A percentile compares a stretch with the other conserved stretches of the same genome.
These are phyloP conservation scores for Maudiozyma serrabonitensis DNA, from an alignment of 805 yeast species.

Conservation along the genomic window DNA sequence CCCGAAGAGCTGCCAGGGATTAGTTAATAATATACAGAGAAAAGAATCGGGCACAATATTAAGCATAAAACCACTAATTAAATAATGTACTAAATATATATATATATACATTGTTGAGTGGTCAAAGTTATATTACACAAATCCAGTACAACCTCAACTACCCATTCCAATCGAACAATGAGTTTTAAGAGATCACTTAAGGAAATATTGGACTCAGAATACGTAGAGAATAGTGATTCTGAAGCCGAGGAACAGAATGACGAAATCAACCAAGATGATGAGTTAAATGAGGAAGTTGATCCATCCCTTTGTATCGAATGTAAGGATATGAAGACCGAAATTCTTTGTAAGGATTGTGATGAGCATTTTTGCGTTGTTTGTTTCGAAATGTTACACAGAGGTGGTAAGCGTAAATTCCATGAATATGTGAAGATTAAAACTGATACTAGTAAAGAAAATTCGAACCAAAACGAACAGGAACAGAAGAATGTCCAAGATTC, in stretches of 20 bases:
- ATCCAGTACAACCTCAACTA: too few relatives aligned
- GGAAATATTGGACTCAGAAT: slow-evolving; percentile 33
- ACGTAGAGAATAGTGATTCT: slow-evolving; percentile 24
- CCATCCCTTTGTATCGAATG: slow-evolving; percentile 55
- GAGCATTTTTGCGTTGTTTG: slow-evolving; percentile 66
- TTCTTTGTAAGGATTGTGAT: slow-evolving; percentile 51
- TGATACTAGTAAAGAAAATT: slow-evolving; percentile 6
- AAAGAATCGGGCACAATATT: too few relatives aligned
- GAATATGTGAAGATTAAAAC: slow-evolving; percentile 21
- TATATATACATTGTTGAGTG: too few relatives aligned
- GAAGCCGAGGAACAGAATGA: slow-evolving; percentile 15
- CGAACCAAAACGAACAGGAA: slow-evolving; percentile 17
- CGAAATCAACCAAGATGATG: slow-evolving; percentile 20
- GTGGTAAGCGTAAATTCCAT: slow-evolving; percentile 51
- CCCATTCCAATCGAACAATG: slow-evolving; percentile 4
- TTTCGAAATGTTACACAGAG: slow-evolving; percentile 56
- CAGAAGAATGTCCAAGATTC: slow-evolving; percentile 10
- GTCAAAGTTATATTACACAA: too few relatives aligned
- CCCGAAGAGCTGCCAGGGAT: too few relatives aligned
- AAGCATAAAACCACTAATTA: too few relatives aligned
- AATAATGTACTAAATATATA: too few relatives aligned
- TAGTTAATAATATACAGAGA: too few relatives aligned
- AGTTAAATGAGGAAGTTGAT: slow-evolving; percentile 24
- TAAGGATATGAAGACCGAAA: slow-evolving; percentile 59
- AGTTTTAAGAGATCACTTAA: slow-evolving; percentile 26